A percentile compares a stretch with the other conserved stretches of the same genome.
These are phyloP conservation scores for Tolypocladium sp. DNA, from an alignment of 2,329 filamentous ascomycete genomes.

Conservation along the genomic window DNA sequence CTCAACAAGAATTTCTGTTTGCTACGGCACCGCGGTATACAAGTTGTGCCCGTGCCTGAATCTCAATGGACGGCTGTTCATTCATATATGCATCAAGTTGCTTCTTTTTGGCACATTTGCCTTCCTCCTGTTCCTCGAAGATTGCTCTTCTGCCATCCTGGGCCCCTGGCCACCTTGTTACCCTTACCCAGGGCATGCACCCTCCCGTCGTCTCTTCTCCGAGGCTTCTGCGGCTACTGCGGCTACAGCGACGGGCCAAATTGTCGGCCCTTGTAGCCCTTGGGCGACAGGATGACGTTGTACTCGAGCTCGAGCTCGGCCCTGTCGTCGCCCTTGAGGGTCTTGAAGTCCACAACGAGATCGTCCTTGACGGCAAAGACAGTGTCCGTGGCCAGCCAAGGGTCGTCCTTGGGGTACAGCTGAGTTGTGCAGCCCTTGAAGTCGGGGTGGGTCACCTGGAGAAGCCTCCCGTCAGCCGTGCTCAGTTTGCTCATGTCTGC, in stretches of 20 bases:
- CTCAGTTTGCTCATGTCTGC: neutral
- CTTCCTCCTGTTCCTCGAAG: neutral
- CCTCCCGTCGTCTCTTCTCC: too few species aligned
- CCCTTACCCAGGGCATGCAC: neutral
- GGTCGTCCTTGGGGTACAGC: constrained; percentile 62
- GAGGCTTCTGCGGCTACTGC: too few species aligned
- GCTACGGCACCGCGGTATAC: neutral
- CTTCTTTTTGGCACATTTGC: neutral
- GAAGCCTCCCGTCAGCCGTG: neutral
- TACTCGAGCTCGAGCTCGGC: constrained; percentile 29
- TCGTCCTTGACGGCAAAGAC: constrained; percentile 47
- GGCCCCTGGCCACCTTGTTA: neutral
- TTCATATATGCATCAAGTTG: neutral
- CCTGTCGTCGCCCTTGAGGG: constrained; percentile 27
- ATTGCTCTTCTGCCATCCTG: neutral
- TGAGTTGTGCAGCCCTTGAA: constrained; percentile 68
- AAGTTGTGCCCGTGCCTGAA: neutral
- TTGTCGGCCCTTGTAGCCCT: constrained; percentile 30
- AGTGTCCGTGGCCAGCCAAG: constrained; percentile 44
- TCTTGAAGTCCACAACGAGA: constrained; percentile 40
- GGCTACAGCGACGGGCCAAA: neutral
- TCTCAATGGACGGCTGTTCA: neutral
- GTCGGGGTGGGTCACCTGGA: constrained; percentile 44
- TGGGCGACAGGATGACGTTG: constrained; percentile 33
- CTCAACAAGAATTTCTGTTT: neutral